Conservation (phyloP, 179 eudicot species). For the Gypsophila paniculata region DNA sequence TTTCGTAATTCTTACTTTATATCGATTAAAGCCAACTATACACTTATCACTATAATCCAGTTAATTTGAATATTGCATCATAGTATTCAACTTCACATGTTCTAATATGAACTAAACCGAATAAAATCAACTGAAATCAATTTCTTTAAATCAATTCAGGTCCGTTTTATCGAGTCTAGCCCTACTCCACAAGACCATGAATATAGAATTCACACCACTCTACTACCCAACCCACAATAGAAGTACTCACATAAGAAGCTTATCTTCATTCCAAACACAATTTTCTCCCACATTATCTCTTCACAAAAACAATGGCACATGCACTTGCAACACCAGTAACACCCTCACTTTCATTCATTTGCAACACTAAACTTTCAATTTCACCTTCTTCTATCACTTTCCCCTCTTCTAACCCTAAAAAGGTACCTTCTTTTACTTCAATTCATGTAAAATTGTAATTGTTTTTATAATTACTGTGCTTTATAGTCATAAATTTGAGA, state of each 20-base stretch:
- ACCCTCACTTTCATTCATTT: conserved; percentile 52
- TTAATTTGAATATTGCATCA: no score
- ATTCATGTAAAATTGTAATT: neutral
- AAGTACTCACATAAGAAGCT: neutral
- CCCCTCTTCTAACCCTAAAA: conserved; percentile 37
- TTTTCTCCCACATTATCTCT: neutral
- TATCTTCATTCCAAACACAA: neutral
- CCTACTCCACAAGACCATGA: no score
- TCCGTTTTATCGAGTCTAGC: no score
- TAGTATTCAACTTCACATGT: no score
- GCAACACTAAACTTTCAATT: conserved; percentile 31
- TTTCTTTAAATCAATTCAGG: no score
- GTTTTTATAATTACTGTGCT: neutral
- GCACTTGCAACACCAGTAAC: conserved; percentile 56
- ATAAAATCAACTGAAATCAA: no score
- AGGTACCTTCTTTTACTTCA: conserved; percentile 29
- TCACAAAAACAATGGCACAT: conserved; percentile 50
- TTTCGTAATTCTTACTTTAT: no score
- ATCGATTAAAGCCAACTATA: no score
- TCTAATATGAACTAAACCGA: no score
- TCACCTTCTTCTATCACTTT: conserved; percentile 30
- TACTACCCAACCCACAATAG: neutral
- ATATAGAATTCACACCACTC: no score
- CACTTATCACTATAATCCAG: no score
- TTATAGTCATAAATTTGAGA: neutral